Evolutionary conservation across 805 yeast genomes (phyloP), one percentile per base, ranked within the genome.

Genomic region (Grigorovia jiainica): DNA sequence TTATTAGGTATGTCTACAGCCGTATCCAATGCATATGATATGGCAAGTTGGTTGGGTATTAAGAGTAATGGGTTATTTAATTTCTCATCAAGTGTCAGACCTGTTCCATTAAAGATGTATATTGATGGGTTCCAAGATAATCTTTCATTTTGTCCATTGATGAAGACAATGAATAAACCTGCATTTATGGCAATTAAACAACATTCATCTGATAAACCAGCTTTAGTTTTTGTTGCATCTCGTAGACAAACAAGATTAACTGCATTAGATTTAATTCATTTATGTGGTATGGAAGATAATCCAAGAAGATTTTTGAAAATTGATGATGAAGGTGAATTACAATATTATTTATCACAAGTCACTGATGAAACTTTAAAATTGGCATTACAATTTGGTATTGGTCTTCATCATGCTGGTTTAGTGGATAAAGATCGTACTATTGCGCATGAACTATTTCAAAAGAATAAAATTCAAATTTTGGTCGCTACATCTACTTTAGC

Each of bases 401-500:
- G 97, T 20, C 73, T 86, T 8, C 99, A 92, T 64, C 97, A 92
- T 66, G 99, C 99, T 2, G 99, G 99, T 54, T 78, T 92, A 83
- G 67, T 85, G 30, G 73, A 97, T 49, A 67, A 85, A 3, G 99
- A 92, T 57, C 75, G 99, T 53, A 84, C 87, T 49, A 63, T 87
- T 43, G 82, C 94, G 0, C 98, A 92, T 55, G 80, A 80, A 54
- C 73, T 90, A 75, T 92, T 92, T 59, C 71, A 79, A 30, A 63
- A 70, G 23, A 96, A 96, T 34, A 82, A 86, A 2, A 82, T 94
- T 50, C 86, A 83, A 49, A 96, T 92, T 3, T 67, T 92, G 16
- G 83, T 94, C 53, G 90, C 96, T 64, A 92, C 99, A 0, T 94
- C 98, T 1, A 92, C 99, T 0, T 74, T 92, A 44, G 99, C 99